Evolutionary conservation across 2,329 filamentous ascomycete genomes (phyloP).

Genomic region (Diaporthe sp.): DNA sequence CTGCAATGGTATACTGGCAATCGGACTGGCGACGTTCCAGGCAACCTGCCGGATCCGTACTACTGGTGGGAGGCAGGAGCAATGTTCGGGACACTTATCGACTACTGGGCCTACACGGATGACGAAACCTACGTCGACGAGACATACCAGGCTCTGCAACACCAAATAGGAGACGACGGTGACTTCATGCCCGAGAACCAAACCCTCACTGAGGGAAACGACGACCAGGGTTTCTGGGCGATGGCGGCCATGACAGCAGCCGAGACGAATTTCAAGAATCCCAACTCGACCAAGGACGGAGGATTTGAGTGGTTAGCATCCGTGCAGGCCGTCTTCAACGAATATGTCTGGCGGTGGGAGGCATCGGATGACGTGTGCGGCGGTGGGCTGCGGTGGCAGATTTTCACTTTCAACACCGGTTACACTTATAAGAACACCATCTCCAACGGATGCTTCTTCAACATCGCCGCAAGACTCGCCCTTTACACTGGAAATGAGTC

Average conservation of each 20-base stretch:
- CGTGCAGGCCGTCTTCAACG: constrained; percentile 77
- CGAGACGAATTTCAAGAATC: constrained; percentile 72
- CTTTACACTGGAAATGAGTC: constrained; percentile 74
- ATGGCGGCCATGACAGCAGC: constrained; percentile 75
- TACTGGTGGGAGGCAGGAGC: constrained; percentile 75
- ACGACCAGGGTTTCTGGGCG: constrained; percentile 78
- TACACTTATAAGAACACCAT: constrained; percentile 80
- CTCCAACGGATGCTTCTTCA: constrained; percentile 70
- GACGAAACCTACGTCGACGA: constrained; percentile 67
- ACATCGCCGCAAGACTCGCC: constrained; percentile 72
- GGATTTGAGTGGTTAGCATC: constrained; percentile 68
- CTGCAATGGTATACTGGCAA: constrained; percentile 59
- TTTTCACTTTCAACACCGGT: constrained; percentile 77
- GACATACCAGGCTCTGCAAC: constrained; percentile 61
- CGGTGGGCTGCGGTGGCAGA: constrained; percentile 82
- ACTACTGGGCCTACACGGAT: constrained; percentile 73
- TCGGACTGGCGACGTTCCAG: constrained; percentile 54
- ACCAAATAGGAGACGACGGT: constrained; percentile 61
- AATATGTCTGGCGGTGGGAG: constrained; percentile 67
- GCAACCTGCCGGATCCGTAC: constrained; percentile 63
- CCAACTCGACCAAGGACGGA: constrained; percentile 55
- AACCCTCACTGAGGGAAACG: constrained; percentile 67
- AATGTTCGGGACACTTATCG: constrained; percentile 71
- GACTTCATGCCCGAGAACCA: constrained; percentile 68
- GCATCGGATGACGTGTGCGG: constrained; percentile 67